Conservation (phyloP, 129 eudicot genomes). For the Escallonia rubra region DNA sequence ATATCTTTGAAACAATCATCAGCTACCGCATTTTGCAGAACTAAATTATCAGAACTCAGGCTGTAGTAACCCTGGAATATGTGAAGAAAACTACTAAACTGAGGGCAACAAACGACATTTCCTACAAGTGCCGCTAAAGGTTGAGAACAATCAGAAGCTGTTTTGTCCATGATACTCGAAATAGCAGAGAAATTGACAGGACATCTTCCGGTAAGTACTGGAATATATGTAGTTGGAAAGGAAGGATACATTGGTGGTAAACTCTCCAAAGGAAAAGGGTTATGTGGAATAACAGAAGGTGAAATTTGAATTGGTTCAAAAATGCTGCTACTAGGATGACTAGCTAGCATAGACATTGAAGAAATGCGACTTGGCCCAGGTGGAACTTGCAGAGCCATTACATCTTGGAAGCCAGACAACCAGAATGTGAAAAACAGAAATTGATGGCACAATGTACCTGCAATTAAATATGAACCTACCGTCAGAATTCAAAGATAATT, state of each 20-base stretch:
- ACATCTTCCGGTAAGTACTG: slow-evolving; percentile 80
- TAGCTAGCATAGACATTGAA: slow-evolving; percentile 43
- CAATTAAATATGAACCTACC: slow-evolving; percentile 18
- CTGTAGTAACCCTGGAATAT: slow-evolving; percentile 78
- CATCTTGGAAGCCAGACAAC: slow-evolving; percentile 36
- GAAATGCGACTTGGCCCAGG: slow-evolving; percentile 12
- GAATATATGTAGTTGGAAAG: slow-evolving; percentile 67
- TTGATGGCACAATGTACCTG: slow-evolving; percentile 57
- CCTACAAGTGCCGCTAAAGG: slow-evolving; percentile 68
- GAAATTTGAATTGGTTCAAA: slow-evolving; percentile 82
- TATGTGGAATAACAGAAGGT: slow-evolving; percentile 76
- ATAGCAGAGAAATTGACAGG: slow-evolving; percentile 87
- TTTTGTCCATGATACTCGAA: slow-evolving; percentile 60
- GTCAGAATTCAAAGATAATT: not conserved
- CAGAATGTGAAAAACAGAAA: slow-evolving; percentile 38
- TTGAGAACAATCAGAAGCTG: slow-evolving; percentile 78
- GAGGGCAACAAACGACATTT: slow-evolving; percentile 93
- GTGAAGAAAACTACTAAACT: slow-evolving; percentile 65
- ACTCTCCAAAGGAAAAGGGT: slow-evolving; percentile 43
- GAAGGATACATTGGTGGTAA: slow-evolving; percentile 81
- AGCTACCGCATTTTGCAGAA: slow-evolving; percentile 54
- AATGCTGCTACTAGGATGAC: slow-evolving; percentile 52
- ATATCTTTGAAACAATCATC: slow-evolving; percentile 84
- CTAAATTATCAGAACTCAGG: slow-evolving; percentile 53
- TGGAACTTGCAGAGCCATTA: slow-evolving; percentile 28